phyloP scores from a whole-genome alignment of 768 basidiomycete genomes.

The Podaxis mareebaensis region DNA sequence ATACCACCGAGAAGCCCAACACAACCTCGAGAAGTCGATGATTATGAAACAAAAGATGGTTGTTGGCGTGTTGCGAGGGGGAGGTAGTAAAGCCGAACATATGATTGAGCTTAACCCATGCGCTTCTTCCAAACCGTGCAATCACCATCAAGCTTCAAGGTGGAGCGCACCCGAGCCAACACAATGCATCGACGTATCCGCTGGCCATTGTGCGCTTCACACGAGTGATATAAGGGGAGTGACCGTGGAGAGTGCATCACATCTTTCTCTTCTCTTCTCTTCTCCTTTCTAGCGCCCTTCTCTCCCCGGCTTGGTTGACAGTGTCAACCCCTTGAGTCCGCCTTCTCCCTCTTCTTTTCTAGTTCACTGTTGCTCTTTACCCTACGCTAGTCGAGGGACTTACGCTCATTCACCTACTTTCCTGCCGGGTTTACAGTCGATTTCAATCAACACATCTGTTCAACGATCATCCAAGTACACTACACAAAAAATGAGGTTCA shows the following conservation, averaged over 20 bases:
- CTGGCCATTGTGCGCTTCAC: neutral
- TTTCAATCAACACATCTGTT: neutral
- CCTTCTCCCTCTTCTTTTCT: neutral
- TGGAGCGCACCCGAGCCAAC: neutral
- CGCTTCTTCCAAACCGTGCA: neutral
- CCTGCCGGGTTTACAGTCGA: neutral
- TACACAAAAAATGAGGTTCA: conserved; percentile 26
- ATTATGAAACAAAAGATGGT: conserved; percentile 4
- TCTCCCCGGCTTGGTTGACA: conserved; percentile 5
- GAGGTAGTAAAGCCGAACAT: neutral
- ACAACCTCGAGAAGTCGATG: no score
- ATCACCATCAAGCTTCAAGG: neutral
- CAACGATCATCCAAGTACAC: neutral
- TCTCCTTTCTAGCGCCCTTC: neutral
- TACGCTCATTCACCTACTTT: conserved; percentile 13
- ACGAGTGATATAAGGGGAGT: neutral
- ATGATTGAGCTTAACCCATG: neutral
- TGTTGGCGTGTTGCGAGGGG: neutral
- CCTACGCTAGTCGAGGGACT: conserved; percentile 16
- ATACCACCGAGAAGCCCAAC: no score
- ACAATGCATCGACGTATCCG: neutral
- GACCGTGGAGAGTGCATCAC: neutral
- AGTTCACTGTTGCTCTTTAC: neutral
- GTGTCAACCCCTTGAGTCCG: neutral
- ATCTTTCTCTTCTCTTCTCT: neutral